phyloP scores from a whole-genome alignment of 306 rosid species.

The Cotoneaster glaucophyllus region DNA sequence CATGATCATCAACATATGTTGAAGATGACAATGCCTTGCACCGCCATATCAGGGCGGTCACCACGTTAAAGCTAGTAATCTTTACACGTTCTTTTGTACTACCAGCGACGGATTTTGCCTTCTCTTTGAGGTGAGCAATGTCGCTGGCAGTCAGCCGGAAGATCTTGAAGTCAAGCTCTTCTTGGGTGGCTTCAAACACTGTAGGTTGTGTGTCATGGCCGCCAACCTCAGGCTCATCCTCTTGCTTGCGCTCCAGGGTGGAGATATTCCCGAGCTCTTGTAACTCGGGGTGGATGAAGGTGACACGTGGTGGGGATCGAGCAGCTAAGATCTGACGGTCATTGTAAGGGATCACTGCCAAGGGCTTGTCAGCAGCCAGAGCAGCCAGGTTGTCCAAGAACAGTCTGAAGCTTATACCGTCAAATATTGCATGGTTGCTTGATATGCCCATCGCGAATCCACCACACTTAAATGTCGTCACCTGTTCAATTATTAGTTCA shows the following conservation, averaged over 20 bases:
- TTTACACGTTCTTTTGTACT: neutral
- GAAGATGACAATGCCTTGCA: slow-evolving; percentile 54
- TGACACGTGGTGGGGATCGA: slow-evolving; percentile 65
- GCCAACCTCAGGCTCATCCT: neutral
- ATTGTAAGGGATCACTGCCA: slow-evolving; percentile 35
- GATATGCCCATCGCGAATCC: slow-evolving; percentile 62
- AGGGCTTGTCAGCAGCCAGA: slow-evolving; percentile 42
- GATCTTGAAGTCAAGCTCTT: slow-evolving; percentile 40
- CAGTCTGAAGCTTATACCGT: slow-evolving; percentile 53
- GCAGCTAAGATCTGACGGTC: slow-evolving; percentile 64
- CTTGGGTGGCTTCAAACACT: slow-evolving; percentile 48
- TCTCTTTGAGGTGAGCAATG: slow-evolving; percentile 39
- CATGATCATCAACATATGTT: slow-evolving; percentile 1
- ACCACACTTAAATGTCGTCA: slow-evolving; percentile 66
- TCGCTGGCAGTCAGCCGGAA: slow-evolving; percentile 29
- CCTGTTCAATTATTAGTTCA: slow-evolving; percentile 18
- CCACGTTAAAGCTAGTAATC: slow-evolving; percentile 37
- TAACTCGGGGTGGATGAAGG: slow-evolving; percentile 59
- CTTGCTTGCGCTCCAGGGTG: neutral
- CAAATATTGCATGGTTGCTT: slow-evolving; percentile 46
- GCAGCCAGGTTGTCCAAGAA: slow-evolving; percentile 68
- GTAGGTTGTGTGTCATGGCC: slow-evolving; percentile 5
- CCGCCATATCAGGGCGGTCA: slow-evolving; percentile 61
- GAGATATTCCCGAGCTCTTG: slow-evolving; percentile 18
- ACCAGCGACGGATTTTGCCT: slow-evolving; percentile 23